phyloP scores from a whole-genome alignment of 495 filamentous ascomycete genomes.

The Tuber microsphaerosporum region DNA sequence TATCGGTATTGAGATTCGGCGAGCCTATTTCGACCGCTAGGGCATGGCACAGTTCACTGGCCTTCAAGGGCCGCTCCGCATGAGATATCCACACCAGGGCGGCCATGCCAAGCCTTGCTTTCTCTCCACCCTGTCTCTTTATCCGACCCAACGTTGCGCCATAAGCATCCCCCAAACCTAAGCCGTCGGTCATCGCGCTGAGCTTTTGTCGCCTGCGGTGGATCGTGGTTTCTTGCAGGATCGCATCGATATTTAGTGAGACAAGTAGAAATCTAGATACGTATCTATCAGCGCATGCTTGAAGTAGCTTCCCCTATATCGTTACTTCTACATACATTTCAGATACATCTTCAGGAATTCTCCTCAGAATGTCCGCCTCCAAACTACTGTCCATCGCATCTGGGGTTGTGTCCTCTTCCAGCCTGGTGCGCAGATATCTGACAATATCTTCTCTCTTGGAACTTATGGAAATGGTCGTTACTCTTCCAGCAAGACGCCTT shows the following conservation, averaged over 20 bases:
- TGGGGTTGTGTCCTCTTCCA: not conserved
- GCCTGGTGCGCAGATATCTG: not conserved
- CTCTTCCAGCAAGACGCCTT: not conserved
- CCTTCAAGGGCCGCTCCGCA: too few species aligned
- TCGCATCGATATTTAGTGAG: not conserved
- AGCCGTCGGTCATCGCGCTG: too few species aligned
- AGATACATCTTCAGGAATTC: not conserved
- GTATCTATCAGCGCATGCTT: not conserved
- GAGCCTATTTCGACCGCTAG: not conserved
- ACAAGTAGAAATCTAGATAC: not conserved
- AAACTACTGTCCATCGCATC: not conserved
- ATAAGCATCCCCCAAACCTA: too few species aligned
- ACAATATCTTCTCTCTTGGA: not conserved
- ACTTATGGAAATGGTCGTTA: not conserved
- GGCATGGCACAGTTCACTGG: not conserved
- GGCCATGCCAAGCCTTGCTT: too few species aligned
- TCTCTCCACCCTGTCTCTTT: too few species aligned
- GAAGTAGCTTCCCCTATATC: not conserved
- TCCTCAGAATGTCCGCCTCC: not conserved
- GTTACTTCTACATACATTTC: not conserved
- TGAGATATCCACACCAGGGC: too few species aligned
- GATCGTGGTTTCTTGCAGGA: too few species aligned
- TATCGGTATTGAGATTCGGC: not conserved
- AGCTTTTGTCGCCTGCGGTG: too few species aligned
- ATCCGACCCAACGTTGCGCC: too few species aligned